Conservation (phyloP, 805 yeast species). For the Jamesozyma rosinii region DNA sequence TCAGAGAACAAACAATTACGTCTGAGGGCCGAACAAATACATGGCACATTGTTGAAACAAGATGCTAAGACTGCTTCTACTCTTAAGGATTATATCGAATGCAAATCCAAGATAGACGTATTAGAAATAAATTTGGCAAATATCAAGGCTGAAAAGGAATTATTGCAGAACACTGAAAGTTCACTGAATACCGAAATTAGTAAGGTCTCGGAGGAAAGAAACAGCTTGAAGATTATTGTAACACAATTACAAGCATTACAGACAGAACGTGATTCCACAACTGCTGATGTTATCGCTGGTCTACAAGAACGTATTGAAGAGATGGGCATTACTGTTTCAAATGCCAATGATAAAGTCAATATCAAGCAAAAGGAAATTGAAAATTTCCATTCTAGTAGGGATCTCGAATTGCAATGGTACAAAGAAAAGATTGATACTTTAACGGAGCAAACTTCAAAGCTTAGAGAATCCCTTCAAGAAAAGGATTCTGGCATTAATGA, state of each 20-base stretch:
- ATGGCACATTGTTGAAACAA: conserved; percentile 36
- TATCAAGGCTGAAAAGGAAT: conserved; percentile 45
- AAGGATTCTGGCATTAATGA: conserved; percentile 7
- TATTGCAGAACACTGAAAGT: conserved; percentile 41
- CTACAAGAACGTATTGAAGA: conserved; percentile 41
- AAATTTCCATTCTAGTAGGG: conserved; percentile 31
- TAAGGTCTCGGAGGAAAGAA: conserved; percentile 48
- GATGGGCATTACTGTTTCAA: conserved; percentile 31
- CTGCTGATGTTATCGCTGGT: conserved; percentile 41
- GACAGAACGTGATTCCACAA: conserved; percentile 49
- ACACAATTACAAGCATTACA: conserved; percentile 52
- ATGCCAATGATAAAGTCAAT: conserved; percentile 22
- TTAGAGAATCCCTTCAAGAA: conserved; percentile 12
- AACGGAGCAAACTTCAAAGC: neutral
- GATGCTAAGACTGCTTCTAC: conserved; percentile 42
- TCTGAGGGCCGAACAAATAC: conserved; percentile 33
- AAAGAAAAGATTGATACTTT: conserved; percentile 41
- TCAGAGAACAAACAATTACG: conserved; percentile 40
- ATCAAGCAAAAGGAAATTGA: conserved; percentile 32
- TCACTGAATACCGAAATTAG: conserved; percentile 45
- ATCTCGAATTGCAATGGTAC: conserved; percentile 44
- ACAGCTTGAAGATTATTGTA: conserved; percentile 47
- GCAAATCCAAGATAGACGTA: conserved; percentile 39
- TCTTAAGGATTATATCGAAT: conserved; percentile 47
- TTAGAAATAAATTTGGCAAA: conserved; percentile 39